Evolutionary conservation across 2,329 filamentous ascomycete genomes (phyloP), one percentile per base, ranked within the genome.

Genomic region (Aspergillus quadrilineatus): DNA sequence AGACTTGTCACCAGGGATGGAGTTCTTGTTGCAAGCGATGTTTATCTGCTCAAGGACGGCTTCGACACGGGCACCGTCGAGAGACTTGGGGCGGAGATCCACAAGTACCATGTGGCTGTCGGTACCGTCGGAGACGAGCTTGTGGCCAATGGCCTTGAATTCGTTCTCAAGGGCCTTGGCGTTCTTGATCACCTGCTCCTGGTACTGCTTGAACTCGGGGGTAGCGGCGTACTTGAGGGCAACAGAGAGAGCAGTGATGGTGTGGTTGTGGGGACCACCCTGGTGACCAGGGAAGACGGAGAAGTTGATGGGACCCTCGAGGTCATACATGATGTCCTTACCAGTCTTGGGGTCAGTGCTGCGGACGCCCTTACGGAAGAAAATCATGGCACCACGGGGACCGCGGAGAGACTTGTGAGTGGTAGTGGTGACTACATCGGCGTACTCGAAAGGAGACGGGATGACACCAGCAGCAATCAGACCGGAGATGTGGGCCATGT

Each of bases 1-100:
- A 57, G 90, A 96, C 84, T 96, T 97, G 84, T 99, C 94, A 62
- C 94, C 94, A 41, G 94, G 94, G 58, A 96, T 94, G 59, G 90
- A 89, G 86, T 99, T 99, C 87, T 99, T 99, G 87, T 99, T 99
- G 85, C 92, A 96, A 61, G 94, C 92, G 76, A 99, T 96, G 83
- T 96, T 96, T 79, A 97, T 94, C 76, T 95, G 89, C 82, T 99
- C 94, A 17, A 99, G 88, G 58, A 99, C 89, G 60, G 90, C 88
- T 84, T 99, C 94, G 42, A 97, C 89, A 76, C 94, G 91, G 57
- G 89, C 89, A 64, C 92, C 92, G 70, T 99, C 94, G 59, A 99
- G 86, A 56, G 83, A 82, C 72, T 94, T 89, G 37, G 90, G 86
- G 79, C 96, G 96, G 50, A 99, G 84, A 74, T 99, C 94, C 48